Evolutionary conservation across 495 filamentous ascomycete genomes (phyloP), one percentile per base, ranked within the genome.

Genomic region (Trichoderma reesei): DNA sequence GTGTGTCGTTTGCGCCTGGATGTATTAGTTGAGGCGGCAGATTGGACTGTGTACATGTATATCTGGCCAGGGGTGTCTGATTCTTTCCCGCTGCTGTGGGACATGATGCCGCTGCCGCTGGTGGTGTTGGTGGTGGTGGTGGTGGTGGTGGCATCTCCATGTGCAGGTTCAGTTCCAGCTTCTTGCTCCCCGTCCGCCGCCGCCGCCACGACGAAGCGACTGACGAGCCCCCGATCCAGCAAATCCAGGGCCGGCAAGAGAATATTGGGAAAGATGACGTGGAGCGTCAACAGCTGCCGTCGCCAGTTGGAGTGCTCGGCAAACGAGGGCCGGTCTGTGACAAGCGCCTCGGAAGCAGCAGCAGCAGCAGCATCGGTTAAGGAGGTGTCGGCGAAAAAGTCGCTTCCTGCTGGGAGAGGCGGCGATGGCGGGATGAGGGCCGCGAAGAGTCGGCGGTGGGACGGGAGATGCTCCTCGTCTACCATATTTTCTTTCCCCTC

Each of bases 161-260:
- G 20, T 56, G 26, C 51, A 14, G n/a, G 3, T 18, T 18, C 46
- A 18, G 16, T 26, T 26, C 26, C 46, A 10, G 16, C 7, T 9
- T 34, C 10, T 56, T 48, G 44, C 44, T 7, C 3, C 44, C 6
- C 3, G 44, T 20, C 20, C 6, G 26, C 51, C 7, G 34, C 51
- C 5, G n/a, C n/a, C n/a, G n/a, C n/a, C n/a, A n/a, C n/a, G n/a
- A 60, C 34, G 37, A 39, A 59, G 39, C n/a, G 72, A 31, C 75
- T 85, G 14, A 94, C 86, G 0, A 91, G 78, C 7, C 80, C 72
- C 10, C 91, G 80, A 69, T 96, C 92, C 5, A 96, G 80, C 1
- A 96, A 79, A 68, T 96, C 91, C 2, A 96, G 80, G 0, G 91
- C 90, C 3, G 89, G 88, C 0, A 96, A 83, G 1, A 87, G 71